Percentiles rank a stretch among this genome's conserved stretches.
These are phyloP conservation scores for Suillus plorans DNA, from an alignment of 768 basidiomycete species.

Conservation along the genomic window DNA sequence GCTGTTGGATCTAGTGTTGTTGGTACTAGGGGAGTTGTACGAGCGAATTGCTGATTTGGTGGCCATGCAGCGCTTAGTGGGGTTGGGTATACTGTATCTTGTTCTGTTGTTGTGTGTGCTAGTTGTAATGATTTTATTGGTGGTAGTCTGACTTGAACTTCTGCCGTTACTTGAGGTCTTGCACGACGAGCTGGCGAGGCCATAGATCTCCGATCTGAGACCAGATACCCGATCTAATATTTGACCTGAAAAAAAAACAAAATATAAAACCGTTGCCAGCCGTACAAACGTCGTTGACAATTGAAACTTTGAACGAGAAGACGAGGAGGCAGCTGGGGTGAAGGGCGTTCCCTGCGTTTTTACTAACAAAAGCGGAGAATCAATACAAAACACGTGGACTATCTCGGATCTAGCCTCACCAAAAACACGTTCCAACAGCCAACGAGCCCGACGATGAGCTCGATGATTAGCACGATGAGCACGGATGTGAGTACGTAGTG, in stretches of 20 bases:
- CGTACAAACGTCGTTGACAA: neutral
- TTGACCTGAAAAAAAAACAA: neutral
- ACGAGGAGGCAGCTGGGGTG: neutral
- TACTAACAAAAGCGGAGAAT: conserved; percentile 2
- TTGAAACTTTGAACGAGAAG: neutral
- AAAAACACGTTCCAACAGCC: neutral
- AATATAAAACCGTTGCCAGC: neutral
- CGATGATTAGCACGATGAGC: neutral
- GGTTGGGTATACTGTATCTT: conserved; percentile 21
- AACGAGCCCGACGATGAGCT: no score
- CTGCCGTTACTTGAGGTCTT: neutral
- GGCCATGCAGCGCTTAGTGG: conserved; percentile 14
- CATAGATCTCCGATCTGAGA: conserved; percentile 37
- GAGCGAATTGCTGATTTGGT: conserved; percentile 21
- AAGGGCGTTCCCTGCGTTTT: conserved; percentile 7
- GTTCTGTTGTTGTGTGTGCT: conserved; percentile 12
- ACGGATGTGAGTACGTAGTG: no score
- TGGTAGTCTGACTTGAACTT: neutral
- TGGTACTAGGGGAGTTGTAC: conserved; percentile 29
- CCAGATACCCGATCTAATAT: conserved; percentile 2
- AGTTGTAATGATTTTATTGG: conserved; percentile 22
- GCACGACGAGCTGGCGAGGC: conserved; percentile 1
- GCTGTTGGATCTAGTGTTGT: conserved; percentile 1
- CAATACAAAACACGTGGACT: conserved; percentile 2
- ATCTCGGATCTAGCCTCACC: conserved; percentile 4